These are phyloP conservation scores for Thalassiosira livingstoniorum DNA, from an alignment of 352 stramenopile genomes.

Conservation along the genomic window DNA sequence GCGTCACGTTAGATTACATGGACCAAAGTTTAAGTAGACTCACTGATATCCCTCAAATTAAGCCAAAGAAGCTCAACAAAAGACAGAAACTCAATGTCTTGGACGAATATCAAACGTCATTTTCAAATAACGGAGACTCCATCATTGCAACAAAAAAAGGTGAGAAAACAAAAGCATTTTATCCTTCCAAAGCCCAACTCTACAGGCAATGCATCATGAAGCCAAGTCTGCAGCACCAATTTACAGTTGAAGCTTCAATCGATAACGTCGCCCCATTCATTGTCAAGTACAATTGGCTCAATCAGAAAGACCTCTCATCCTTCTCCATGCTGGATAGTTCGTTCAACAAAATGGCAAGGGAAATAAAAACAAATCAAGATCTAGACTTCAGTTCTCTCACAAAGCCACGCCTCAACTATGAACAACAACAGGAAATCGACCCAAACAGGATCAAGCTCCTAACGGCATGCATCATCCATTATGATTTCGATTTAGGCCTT, in stretches of 20 bases:
- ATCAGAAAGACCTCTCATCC: not conserved
- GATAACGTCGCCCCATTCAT: not conserved
- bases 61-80: too few relatives aligned
- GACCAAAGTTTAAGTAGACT: too few relatives aligned
- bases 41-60: too few relatives aligned
- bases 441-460: not conserved
- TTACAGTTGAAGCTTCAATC: not conserved
- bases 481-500: not conserved
- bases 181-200: too few relatives aligned
- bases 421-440: not conserved
- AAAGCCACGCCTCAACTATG: not conserved
- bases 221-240: too few relatives aligned
- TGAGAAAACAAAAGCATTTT: too few relatives aligned
- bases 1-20: too few relatives aligned
- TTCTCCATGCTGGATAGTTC: not conserved
- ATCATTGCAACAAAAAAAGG: too few relatives aligned
- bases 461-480: slow-evolving; percentile 2
- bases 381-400: not conserved
- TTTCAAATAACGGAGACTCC: too few relatives aligned
- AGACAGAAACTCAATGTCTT: too few relatives aligned
- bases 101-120: too few relatives aligned
- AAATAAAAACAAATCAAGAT: not conserved
- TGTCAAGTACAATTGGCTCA: not conserved
- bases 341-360: slow-evolving; percentile 3
- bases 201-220: too few relatives aligned